A percentile compares a stretch with the other conserved stretches of the same genome.
These are phyloP conservation scores for Xylaria sp. DNA, from an alignment of 2,329 filamentous ascomycete species.

Conservation along the genomic window DNA sequence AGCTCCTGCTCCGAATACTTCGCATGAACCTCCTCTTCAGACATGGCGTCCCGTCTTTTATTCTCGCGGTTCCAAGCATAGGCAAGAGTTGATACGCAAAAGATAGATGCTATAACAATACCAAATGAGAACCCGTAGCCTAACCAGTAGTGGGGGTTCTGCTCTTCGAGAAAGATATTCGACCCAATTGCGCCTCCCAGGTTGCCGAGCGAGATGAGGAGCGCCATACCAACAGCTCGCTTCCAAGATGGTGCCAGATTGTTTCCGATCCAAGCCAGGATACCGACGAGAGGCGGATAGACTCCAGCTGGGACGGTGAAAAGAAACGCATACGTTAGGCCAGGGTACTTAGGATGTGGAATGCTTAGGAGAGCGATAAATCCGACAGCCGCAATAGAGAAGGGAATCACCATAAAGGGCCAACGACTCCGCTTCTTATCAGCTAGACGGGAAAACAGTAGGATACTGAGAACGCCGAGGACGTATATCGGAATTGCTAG, in stretches of 20 bases:
- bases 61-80: background rate
- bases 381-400: background rate
- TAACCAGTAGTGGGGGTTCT: background rate
- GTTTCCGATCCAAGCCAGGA: conserved; percentile 1
- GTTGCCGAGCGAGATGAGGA: background rate
- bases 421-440: background rate
- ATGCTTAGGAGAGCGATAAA: conserved; percentile 3
- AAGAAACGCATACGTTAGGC: background rate
- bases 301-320: background rate
- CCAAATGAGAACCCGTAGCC: conserved; percentile 2
- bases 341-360: conserved; percentile 1
- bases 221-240: background rate
- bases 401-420: background rate
- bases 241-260: conserved; percentile 10
- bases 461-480: background rate
- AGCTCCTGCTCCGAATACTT: conserved; percentile 6
- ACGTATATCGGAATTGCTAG: conserved; percentile 5
- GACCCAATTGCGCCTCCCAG: background rate
- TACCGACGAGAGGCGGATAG: conserved; percentile 5
- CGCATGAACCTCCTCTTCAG: background rate
- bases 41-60: background rate
- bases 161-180: background rate
- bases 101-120: background rate
- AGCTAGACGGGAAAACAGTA: background rate
- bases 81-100: background rate